These are phyloP conservation scores for Furcasterigmium furcatum DNA, from an alignment of 2,329 filamentous ascomycete species.

Conservation along the genomic window DNA sequence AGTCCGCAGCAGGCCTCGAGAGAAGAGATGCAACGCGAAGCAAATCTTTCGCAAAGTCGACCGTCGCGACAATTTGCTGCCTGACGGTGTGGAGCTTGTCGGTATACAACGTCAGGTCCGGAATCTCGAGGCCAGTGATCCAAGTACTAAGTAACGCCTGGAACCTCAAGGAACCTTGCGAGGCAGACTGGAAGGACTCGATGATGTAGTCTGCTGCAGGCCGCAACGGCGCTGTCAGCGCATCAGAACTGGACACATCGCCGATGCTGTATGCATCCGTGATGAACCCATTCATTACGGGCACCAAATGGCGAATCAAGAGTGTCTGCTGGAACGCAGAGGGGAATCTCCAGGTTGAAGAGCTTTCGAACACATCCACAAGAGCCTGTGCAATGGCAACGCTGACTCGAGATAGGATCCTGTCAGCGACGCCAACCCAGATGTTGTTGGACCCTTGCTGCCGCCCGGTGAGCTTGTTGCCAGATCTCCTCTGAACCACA, in stretches of 20 bases:
- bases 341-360: conserved; percentile 80
- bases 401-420: conserved; percentile 69
- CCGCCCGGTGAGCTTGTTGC: conserved; percentile 43
- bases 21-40: conserved; percentile 67
- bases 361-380: conserved; percentile 83
- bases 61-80: conserved; percentile 59
- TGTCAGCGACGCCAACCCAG: conserved; percentile 73
- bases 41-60: conserved; percentile 66
- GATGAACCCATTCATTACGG: conserved; percentile 69
- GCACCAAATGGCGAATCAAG: conserved; percentile 65
- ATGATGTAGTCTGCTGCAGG: conserved; percentile 74
- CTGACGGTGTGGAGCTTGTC: conserved; percentile 52
- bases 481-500: conserved; percentile 62
- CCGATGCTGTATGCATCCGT: conserved; percentile 73
- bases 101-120: conserved; percentile 60
- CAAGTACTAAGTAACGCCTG: conserved; percentile 74
- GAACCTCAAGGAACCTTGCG: conserved; percentile 68
- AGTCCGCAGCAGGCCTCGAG: conserved; percentile 57
- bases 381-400: conserved; percentile 71
- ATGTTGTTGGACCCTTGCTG: conserved; percentile 46
- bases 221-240: conserved; percentile 59
- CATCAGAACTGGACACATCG: conserved; percentile 43
- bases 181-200: conserved; percentile 70
- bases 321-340: conserved; percentile 64
- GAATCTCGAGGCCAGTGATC: conserved; percentile 55